Base-by-base conservation (phyloP, 2,329 filamentous ascomycete genomes). In the Fusarium sp. region DNA sequence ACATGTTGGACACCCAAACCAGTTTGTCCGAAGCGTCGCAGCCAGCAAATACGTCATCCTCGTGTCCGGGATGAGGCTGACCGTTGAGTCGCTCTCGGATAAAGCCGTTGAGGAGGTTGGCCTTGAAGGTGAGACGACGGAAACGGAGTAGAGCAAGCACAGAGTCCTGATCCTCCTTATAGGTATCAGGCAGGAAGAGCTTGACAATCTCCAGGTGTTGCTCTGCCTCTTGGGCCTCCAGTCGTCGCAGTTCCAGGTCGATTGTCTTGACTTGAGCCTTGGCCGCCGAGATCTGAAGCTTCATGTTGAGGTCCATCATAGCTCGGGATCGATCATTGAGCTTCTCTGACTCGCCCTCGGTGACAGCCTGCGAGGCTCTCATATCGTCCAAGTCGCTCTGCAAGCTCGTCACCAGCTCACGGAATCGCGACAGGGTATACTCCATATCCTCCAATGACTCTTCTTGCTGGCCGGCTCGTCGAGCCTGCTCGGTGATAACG, bases 291-390 rank as follows among this genome's bases (percentile, higher is more conserved):
- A 94, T 90, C 80, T 98, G 96, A 50, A 99, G 89, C 84, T 97
- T 97, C 89, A 96, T 90, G 83, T 98, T 98, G 54, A 99, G 89
- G 79, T 99, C 96, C 90, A 98, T 94, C 93, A 99, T 97, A 64
- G 96, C 95, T 72, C 95, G 91, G 52, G 96, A 97, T 72, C 95
- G 93, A 78, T 91, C 94, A 74, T 92, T 95, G 65, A 98, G 90
- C 82, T 98, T 95, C 81, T 95, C 95, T 1, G 96, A 95, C 82
- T 98, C 95, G 18, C 93, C 93, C 82, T 98, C 97, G 1, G 95
- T 97, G 76, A 98, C 93, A 52, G 95, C 94, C 78, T 97, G 94
- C 5, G 95, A 97, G 14, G 95, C 94, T 69, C 94, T 91, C 89
- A 98, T 96, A 79, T 98, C 95, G 77, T 97, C 94, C 75, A 98